A percentile compares a stretch with the other conserved stretches of the same genome.
These are phyloP conservation scores for Trichoderma koningii DNA, from an alignment of 2,329 filamentous ascomycete genomes.

Conservation along the genomic window DNA sequence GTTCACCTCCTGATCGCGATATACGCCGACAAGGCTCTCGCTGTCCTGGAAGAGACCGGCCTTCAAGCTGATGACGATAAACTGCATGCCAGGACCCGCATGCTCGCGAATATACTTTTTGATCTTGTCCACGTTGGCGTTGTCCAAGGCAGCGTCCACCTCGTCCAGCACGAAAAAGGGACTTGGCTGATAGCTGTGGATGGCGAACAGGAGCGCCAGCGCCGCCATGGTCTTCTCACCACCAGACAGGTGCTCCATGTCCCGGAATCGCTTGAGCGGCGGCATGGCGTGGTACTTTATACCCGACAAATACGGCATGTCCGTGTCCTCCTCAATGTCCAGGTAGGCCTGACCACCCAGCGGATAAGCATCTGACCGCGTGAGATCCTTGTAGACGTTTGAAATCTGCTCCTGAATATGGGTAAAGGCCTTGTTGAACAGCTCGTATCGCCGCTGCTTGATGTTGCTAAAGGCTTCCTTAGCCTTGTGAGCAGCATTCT, in stretches of 20 bases:
- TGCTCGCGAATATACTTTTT: conserved; percentile 96
- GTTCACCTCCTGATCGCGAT: conserved; percentile 91
- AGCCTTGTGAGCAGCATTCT: conserved; percentile 69
- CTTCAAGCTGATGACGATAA: conserved; percentile 97
- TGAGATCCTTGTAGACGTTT: conserved; percentile 92
- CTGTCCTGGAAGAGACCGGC: conserved; percentile 94
- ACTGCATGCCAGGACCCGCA: conserved; percentile 96
- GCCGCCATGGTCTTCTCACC: conserved; percentile 99
- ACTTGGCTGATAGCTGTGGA: conserved; percentile 92
- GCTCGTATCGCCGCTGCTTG: conserved; percentile 78
- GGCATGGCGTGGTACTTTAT: conserved; percentile 99
- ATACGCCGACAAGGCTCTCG: conserved; percentile 92
- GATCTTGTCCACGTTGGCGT: conserved; percentile 94
- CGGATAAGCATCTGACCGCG: conserved; percentile 84
- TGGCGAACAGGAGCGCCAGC: conserved; percentile 91
- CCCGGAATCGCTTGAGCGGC: conserved; percentile 94
- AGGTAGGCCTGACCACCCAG: conserved; percentile 88
- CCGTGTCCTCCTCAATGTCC: conserved; percentile 90
- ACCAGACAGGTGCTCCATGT: conserved; percentile 97
- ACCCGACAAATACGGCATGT: conserved; percentile 91
- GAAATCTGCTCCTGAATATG: conserved; percentile 96
- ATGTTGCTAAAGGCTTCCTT: conserved; percentile 83
- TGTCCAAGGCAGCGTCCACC: conserved; percentile 96
- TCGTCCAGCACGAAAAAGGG: conserved; percentile 99
- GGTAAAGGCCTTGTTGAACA: conserved; percentile 92